A percentile compares a stretch with the other conserved stretches of the same genome.
Evolutionary conservation across 2,329 filamentous ascomycete species (phyloP).

Genomic region (Chrysosporium keratinophilum): DNA sequence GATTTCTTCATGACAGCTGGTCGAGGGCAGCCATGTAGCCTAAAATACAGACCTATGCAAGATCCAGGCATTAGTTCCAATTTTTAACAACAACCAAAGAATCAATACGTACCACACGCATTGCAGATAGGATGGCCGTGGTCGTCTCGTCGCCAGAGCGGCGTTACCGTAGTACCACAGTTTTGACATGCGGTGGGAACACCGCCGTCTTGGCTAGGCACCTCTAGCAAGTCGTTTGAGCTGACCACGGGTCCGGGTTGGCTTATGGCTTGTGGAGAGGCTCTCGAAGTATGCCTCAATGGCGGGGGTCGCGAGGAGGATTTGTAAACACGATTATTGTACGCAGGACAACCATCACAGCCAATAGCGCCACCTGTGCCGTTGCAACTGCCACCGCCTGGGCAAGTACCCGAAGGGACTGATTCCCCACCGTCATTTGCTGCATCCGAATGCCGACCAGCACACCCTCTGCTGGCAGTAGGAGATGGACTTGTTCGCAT

Average conservation of each 20-base stretch:
- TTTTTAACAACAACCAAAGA: background rate
- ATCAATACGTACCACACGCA: slow-evolving; percentile 66
- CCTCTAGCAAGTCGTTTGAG: slow-evolving; percentile 21
- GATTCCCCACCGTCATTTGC: slow-evolving; percentile 18
- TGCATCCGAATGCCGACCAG: slow-evolving; percentile 23
- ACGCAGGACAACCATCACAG: slow-evolving; percentile 91
- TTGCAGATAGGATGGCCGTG: slow-evolving; percentile 96
- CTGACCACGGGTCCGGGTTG: slow-evolving; percentile 16
- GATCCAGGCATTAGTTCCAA: background rate
- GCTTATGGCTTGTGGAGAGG: slow-evolving; percentile 24
- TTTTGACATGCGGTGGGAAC: slow-evolving; percentile 91
- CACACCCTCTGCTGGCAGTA: slow-evolving; percentile 27
- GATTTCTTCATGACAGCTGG: slow-evolving; percentile 99
- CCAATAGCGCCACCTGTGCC: slow-evolving; percentile 91
- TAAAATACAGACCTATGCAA: slow-evolving; percentile 73
- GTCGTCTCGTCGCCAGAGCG: slow-evolving; percentile 89
- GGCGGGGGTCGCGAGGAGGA: slow-evolving; percentile 45
- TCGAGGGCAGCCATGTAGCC: slow-evolving; percentile 84
- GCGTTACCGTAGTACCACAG: slow-evolving; percentile 91
- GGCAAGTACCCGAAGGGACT: slow-evolving; percentile 65
- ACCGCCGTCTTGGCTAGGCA: slow-evolving; percentile 22
- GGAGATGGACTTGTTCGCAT: slow-evolving; percentile 21
- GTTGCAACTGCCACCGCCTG: slow-evolving; percentile 88
- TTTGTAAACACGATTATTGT: slow-evolving; percentile 95
- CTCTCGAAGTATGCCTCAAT: slow-evolving; percentile 25